Base-by-base conservation (phyloP, 805 yeast species). In the Saturnispora galanensis region DNA sequence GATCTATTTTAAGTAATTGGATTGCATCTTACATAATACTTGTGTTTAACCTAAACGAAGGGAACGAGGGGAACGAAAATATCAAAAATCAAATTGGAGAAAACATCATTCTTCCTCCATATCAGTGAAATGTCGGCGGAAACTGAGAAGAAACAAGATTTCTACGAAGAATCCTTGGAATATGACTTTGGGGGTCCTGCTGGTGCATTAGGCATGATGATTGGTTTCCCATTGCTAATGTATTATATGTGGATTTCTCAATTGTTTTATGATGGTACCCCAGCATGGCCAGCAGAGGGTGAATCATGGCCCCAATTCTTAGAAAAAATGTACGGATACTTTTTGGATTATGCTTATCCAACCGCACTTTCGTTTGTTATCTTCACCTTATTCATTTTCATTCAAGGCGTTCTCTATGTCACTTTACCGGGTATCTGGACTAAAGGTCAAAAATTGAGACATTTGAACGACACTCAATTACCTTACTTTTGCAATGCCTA, bases 161-260 rank as follows among this genome's bases (percentile, higher is more conserved):
- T 13, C 7, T 41, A 44, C 29, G 41, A 47, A 16, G 43, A 42
- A 12, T 18, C 33, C 17, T 38, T 49, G 1, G 90, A 79, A 56
- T 86, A 77, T 68, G 97, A 93, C 55, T 93, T 90, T 58, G 98
- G 98, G 42, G 97, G 97, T 0, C 82, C 94, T 21, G 64, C 71
- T 6, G 98, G 98, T 46, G 96, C 87, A 40, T 47, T 81, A 16
- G 90, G 89, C 6, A 90, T 93, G 97, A 77, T 90, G 80, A 59
- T 77, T 38, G 95, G 95, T 3, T 93, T 93, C 68, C 98, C 98
- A 7, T 58, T 81, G 39, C 70, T 93, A 58, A 93, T 93, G 98
- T 86, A 82, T 73, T 93, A 93, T 66, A 83, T 93, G 93, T 90
- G 96, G 94, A 79, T 90, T 44, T 74, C 87, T 56, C 90, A 93